Evolutionary conservation across 2,329 filamentous ascomycete species (phyloP), one percentile per base, ranked within the genome.

Genomic region (Arthrobotrys conoides): DNA sequence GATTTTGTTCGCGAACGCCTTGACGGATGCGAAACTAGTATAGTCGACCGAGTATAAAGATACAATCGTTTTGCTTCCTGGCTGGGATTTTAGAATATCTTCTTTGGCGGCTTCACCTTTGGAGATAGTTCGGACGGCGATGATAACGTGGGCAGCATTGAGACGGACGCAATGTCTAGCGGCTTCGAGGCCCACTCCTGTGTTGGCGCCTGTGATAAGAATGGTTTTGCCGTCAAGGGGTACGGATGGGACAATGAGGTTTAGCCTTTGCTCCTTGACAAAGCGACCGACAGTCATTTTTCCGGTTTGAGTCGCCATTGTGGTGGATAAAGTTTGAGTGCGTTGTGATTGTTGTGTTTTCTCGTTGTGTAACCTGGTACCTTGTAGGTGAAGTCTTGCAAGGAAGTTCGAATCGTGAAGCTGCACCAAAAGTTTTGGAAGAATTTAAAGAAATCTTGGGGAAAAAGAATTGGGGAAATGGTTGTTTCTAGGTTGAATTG

Each of bases 171-270:
- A 82, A 48, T 87, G 84, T 0, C 82, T 82, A 12, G 83, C 83
- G 0, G 85, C 83, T 78, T 86, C 86, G 0, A 85, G 81, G 0
- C 86, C 86, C 0, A 87, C 81, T 0, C 86, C 86, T 3, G 82
- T 82, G 70, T 86, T 87, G 51, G 85, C 83, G n/a, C 86, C 86
- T 0, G 86, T 87, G 55, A 87, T 83, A 36, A 87, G 83, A 63
- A 84, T 82, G 0, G 83, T 81, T 38, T 73, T 75, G 9, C 75
- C 77, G 4, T 80, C 65, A 33, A 80, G 76, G 20, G 61, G 70
- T 9, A 41, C 49, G 33, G 18, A 33, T 2, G 76, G 79, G 69
- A 57, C 30, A 3, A 44, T 49, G 9, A 75, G 71, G 14, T 48
- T 48, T 16, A 63, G 27, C 16, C 27, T 71, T 41, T 78, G 75